These are phyloP conservation scores for Tolypocladium capitatum DNA, from an alignment of 2,329 filamentous ascomycete genomes.

Conservation along the genomic window DNA sequence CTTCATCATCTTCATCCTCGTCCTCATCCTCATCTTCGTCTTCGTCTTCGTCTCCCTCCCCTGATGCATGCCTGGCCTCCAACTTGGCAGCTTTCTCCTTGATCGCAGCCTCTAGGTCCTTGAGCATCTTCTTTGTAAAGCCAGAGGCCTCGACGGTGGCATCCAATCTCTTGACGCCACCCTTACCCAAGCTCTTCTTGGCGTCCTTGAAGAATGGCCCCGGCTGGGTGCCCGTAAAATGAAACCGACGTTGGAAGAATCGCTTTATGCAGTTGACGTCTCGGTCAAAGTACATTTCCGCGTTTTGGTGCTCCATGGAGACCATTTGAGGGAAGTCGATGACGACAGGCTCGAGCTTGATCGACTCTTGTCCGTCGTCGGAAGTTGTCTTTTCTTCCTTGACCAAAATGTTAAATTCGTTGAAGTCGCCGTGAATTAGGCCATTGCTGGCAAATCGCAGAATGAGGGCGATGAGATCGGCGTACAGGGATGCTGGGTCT, in stretches of 20 bases:
- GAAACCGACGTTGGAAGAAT: conserved; percentile 81
- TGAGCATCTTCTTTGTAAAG: conserved; percentile 93
- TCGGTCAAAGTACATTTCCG: conserved; percentile 93
- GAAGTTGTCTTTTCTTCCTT: conserved; percentile 49
- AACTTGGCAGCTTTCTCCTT: conserved; percentile 50
- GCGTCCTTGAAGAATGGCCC: conserved; percentile 81
- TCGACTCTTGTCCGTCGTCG: conserved; percentile 25
- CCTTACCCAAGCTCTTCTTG: conserved; percentile 56
- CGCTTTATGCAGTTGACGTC: conserved; percentile 92
- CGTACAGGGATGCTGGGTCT: conserved; percentile 74
- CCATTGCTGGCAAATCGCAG: conserved; percentile 73
- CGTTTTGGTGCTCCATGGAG: conserved; percentile 85
- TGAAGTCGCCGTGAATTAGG: conserved; percentile 95
- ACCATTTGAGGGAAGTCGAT: conserved; percentile 99
- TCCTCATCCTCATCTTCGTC: conserved; percentile 17
- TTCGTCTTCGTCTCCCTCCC: conserved; percentile 12
- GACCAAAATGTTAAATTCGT: conserved; percentile 96
- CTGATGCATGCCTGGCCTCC: conserved; percentile 20
- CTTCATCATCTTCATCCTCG: conserved; percentile 14
- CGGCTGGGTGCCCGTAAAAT: conserved; percentile 67
- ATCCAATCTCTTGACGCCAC: conserved; percentile 60
- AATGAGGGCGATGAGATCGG: conserved; percentile 80
- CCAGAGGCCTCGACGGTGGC: conserved; percentile 83
- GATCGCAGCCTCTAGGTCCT: conserved; percentile 85
- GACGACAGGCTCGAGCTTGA: conserved; percentile 60